Evolutionary conservation across 805 yeast species (phyloP), one percentile per base, ranked within the genome.

Genomic region (Lachancea kluyveri): DNA sequence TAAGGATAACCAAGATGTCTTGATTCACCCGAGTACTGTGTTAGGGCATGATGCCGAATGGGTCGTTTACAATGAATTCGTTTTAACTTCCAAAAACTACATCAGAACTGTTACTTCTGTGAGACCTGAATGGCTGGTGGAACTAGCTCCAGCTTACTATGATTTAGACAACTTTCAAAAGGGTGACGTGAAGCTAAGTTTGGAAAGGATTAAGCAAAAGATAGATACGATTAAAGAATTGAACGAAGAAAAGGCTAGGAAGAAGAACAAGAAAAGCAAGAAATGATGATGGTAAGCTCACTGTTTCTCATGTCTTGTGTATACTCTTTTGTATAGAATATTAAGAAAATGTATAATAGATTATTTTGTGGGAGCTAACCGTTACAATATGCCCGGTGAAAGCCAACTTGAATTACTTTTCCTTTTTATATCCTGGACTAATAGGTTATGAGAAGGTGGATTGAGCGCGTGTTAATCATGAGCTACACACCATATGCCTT

Each of bases 21-120:
- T 87, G 48, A 70, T 92, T 28, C 98, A 92, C 56, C 98, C 98
- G 39, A 79, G 92, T 34, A 85, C 96, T 2, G 92, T 87, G 8
- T 64, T 90, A 37, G 81, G 83, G n/a, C 80, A 78, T 36, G 92
- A 84, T 37, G 79, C 79, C 40, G 96, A 90, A 55, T 92, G 95
- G 90, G 84, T 92, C 27, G 69, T 92, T 29, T 92, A 92, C 67
- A 85, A 92, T 60, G 98, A 90, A 63, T 85, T 90, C 63, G 97
- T 90, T 21, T 68, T 90, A 42, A 92, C 98, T 1, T 76, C 94
- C 6, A 83, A 88, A 59, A 92, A 90, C 53, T 92, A 90, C 57
- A 86, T 92, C 38, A 73, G 98, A 51, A 92, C 97, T 0, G 96
- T 90, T 10, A 90, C 96, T 13, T 70, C 79, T 4, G 78, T 92